Evolutionary conservation across 2,329 filamentous ascomycete genomes (phyloP).

Genomic region (Monilinia vaccinii-corymbosi): DNA sequence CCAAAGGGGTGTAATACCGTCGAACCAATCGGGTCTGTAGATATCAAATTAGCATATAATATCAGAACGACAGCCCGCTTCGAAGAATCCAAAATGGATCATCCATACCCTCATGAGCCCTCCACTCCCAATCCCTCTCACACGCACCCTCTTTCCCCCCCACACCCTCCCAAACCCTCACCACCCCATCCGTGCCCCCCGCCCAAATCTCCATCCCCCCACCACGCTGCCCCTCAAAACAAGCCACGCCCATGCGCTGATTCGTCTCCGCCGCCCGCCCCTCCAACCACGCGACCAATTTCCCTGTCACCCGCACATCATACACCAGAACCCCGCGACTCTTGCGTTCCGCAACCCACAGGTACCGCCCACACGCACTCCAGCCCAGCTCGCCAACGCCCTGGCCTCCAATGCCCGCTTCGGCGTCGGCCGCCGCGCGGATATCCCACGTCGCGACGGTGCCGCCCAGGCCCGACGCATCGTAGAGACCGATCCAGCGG

Average conservation of each 20-base stretch:
- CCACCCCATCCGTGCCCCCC: conserved; percentile 43
- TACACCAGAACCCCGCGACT: conserved; percentile 49
- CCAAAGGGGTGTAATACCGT: conserved; percentile 28
- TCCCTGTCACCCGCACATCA: conserved; percentile 50
- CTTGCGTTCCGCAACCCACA: conserved; percentile 52
- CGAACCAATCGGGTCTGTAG: conserved; percentile 24
- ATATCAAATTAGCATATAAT: conserved; percentile 3
- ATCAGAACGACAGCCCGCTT: not conserved
- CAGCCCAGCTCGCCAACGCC: conserved; percentile 54
- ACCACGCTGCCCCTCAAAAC: conserved; percentile 41
- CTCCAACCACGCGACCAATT: conserved; percentile 44
- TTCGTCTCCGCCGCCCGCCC: conserved; percentile 44
- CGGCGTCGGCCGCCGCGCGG: conserved; percentile 42
- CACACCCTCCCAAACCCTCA: conserved; percentile 51
- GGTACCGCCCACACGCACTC: conserved; percentile 55
- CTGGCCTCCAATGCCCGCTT: conserved; percentile 45
- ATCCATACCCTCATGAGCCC: conserved; percentile 26
- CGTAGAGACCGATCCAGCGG: conserved; percentile 53
- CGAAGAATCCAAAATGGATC: not conserved
- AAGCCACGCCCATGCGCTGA: conserved; percentile 47
- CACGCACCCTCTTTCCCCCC: conserved; percentile 37
- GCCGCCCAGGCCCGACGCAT: conserved; percentile 44
- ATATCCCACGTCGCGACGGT: conserved; percentile 53
- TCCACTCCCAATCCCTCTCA: conserved; percentile 27
- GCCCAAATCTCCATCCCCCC: conserved; percentile 54